Base-by-base conservation (phyloP, 495 filamentous ascomycete genomes). In the Hyaloscypha finlandica region DNA sequence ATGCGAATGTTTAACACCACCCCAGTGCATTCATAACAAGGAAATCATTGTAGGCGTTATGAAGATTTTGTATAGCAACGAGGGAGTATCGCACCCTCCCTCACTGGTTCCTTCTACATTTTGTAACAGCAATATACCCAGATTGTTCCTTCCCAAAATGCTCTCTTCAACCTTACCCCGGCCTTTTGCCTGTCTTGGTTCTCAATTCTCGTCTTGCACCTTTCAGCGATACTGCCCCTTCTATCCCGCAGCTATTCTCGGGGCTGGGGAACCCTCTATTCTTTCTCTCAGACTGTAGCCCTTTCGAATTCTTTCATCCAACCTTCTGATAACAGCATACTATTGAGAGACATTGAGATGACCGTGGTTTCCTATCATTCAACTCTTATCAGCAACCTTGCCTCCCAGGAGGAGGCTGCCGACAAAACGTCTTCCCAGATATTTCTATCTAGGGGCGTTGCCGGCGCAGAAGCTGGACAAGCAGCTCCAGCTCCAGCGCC, bases 371-470 rank as follows among this genome's bases (percentile, higher is more conserved):
- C 61, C 25, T 70, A 72, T 57, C 64, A 69, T 35, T 69, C 68
- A 30, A 67, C 64, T 19, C 25, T 70, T n/a, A 58, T 69, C 58
- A 32, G 48, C 31, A 12, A 67, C 39, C 8, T 63, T 2, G 68
- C 60, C 61, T 71, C 66, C 61, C 11, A 9, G 6, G 8, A 64
- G 52, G 63, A 62, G 66, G 61, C 63, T 25, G 16, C 33, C 45
- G 57, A 64, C 67, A 77, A 57, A 1, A 80, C 76, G 79, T 77
- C 79, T 75, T 81, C 78, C 35, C 76, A 80, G 55, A 79, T 81
- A 25, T 71, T 79, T 37, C 72, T 81, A 39, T 80, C 78, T 32
- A 64, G 77, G 55, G 76, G 73, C 35, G 75, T 81, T 42, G 77
- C 76, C 19, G 76, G 70, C 20, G 59, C 74, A 19, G 63, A 73